Conservation (phyloP, 2,329 filamentous ascomycete genomes). For the Graphiopsis chlorocephala region DNA sequence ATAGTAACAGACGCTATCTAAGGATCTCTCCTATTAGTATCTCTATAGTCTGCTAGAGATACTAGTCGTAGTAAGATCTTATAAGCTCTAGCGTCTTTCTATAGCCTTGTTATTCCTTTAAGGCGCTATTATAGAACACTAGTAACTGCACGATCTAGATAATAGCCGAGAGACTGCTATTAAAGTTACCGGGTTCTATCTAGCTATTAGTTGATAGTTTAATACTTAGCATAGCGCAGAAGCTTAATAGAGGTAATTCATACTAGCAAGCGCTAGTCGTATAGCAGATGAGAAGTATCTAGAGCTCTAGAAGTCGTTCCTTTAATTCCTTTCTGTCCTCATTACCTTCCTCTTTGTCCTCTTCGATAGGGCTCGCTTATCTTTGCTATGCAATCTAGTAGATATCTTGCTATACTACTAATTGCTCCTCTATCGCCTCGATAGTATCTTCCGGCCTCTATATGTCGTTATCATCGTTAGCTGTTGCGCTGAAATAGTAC, state of each 20-base stretch:
- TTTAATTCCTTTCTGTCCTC: not conserved
- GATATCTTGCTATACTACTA: slow-evolving; percentile 2
- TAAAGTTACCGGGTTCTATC: slow-evolving; percentile 18
- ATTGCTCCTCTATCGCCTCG: slow-evolving; percentile 3
- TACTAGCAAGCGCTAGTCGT: slow-evolving; percentile 10
- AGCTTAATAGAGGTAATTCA: slow-evolving; percentile 16
- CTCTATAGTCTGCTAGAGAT: slow-evolving; percentile 13
- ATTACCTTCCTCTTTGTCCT: not conserved
- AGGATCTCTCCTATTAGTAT: slow-evolving; percentile 17
- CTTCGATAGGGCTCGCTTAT: no score
- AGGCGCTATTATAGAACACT: slow-evolving; percentile 16
- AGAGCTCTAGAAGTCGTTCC: slow-evolving; percentile 7
- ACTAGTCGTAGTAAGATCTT: slow-evolving; percentile 1
- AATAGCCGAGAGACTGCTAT: slow-evolving; percentile 15
- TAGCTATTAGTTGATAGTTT: slow-evolving; percentile 13
- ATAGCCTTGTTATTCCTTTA: slow-evolving; percentile 2
- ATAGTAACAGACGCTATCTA: slow-evolving; percentile 16
- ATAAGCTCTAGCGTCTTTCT: slow-evolving; percentile 12
- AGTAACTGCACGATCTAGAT: slow-evolving; percentile 17
- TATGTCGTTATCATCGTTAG: not conserved
- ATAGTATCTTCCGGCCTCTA: slow-evolving; percentile 2
- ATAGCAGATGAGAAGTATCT: slow-evolving; percentile 12
- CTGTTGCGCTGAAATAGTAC: no score
- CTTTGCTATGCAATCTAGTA: not conserved
- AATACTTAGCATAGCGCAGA: slow-evolving; percentile 18